Evolutionary conservation across 73 alveolate genomes (phyloP).

Genomic region (Blepharisma japonicum): DNA sequence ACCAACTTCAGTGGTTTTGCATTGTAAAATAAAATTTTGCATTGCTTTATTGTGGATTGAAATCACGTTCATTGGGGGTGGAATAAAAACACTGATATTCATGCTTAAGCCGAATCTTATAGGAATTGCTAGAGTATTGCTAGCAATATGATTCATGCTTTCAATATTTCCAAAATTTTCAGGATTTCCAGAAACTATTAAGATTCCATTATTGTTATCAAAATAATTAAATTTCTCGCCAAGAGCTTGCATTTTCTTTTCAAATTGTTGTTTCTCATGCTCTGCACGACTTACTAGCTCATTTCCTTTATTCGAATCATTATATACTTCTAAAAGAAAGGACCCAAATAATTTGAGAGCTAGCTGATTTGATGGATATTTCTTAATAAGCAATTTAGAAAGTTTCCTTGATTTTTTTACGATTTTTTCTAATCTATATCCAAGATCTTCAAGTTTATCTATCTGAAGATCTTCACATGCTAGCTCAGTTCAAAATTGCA

Average conservation of each 20-base stretch:
- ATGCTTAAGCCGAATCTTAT: neutral
- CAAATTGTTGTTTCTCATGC: slow-evolving; percentile 17
- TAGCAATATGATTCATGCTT: slow-evolving; percentile 15
- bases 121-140: neutral
- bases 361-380: no score
- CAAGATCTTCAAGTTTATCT: no score
- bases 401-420: no score
- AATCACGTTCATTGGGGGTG: neutral
- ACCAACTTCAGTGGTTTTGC: neutral
- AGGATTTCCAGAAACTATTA: neutral
- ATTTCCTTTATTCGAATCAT: slow-evolving; percentile 14
- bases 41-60: neutral
- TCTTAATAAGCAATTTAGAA: no score
- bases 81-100: neutral
- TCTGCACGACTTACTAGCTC: slow-evolving; percentile 16
- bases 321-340: neutral
- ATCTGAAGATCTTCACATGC: no score
- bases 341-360: no score
- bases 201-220: slow-evolving; percentile 7
- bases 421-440: no score
- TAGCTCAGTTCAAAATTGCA: no score
- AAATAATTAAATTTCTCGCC: slow-evolving; percentile 16
- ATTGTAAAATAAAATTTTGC: neutral
- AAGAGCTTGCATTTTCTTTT: neutral
- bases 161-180: slow-evolving; percentile 4